Conservation (phyloP, 441 rosid genomes). For the Iberis amara region DNA sequence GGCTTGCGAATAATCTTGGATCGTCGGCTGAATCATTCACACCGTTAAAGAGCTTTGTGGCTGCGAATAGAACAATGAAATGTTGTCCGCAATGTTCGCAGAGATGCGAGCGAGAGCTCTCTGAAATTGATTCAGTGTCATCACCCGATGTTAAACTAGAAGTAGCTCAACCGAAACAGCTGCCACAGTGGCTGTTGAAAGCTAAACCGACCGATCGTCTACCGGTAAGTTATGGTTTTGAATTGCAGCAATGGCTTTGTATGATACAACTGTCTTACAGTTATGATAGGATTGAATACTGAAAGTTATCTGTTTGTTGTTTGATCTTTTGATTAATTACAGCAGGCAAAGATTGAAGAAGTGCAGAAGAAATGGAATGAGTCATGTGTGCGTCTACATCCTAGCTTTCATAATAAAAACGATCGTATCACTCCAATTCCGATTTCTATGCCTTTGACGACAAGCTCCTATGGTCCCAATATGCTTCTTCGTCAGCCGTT, state of each 20-base stretch:
- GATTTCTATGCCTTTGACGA: slow-evolving; percentile 35
- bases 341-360: slow-evolving; percentile 40
- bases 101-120: slow-evolving; percentile 65
- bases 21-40: slow-evolving; percentile 49
- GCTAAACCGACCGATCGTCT: slow-evolving; percentile 47
- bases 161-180: slow-evolving; percentile 32
- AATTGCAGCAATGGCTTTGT: background rate
- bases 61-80: slow-evolving; percentile 36
- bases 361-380: slow-evolving; percentile 86
- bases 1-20: slow-evolving; percentile 52
- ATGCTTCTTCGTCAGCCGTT: slow-evolving; percentile 52
- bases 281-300: background rate
- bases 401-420: slow-evolving; percentile 55
- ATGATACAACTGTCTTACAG: background rate
- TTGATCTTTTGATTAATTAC: slow-evolving; percentile 22
- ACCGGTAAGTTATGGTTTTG: slow-evolving; percentile 22
- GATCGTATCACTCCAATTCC: slow-evolving; percentile 45
- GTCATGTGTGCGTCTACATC: slow-evolving; percentile 60
- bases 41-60: slow-evolving; percentile 50
- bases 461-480: slow-evolving; percentile 44
- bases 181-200: slow-evolving; percentile 79
- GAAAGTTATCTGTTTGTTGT: background rate
- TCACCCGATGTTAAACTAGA: slow-evolving; percentile 50
- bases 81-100: slow-evolving; percentile 70
- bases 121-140: slow-evolving; percentile 42